phyloP scores from a whole-genome alignment of 1,139 yeast species.

The Pichia sp. region DNA sequence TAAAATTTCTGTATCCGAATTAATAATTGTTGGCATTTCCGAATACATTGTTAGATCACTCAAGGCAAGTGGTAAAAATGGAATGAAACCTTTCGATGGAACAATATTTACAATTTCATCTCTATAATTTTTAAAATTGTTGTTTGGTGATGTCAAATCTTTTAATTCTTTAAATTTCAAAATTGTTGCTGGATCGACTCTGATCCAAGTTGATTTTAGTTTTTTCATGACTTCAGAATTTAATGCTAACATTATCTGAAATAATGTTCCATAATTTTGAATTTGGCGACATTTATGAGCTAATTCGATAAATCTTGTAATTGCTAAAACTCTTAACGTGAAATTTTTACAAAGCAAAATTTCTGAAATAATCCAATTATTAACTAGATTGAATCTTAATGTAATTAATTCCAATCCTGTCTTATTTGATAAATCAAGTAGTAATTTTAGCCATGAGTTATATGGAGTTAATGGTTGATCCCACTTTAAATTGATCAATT shows the following conservation, averaged over 20 bases:
- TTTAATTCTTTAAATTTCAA: slow-evolving; percentile 48
- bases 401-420: slow-evolving; percentile 82
- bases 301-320: slow-evolving; percentile 76
- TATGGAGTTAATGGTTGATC: slow-evolving; percentile 59
- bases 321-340: slow-evolving; percentile 55
- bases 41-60: slow-evolving; percentile 80
- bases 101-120: slow-evolving; percentile 53
- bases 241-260: slow-evolving; percentile 81
- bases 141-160: slow-evolving; percentile 56
- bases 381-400: slow-evolving; percentile 80
- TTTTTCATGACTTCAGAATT: slow-evolving; percentile 63
- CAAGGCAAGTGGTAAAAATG: slow-evolving; percentile 80
- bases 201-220: slow-evolving; percentile 69
- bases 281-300: slow-evolving; percentile 66
- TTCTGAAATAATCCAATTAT: slow-evolving; percentile 91
- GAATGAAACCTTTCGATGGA: slow-evolving; percentile 69
- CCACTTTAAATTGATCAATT: slow-evolving; percentile 74
- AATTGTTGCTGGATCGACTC: slow-evolving; percentile 44
- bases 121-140: slow-evolving; percentile 62
- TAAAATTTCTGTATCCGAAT: slow-evolving; percentile 14
- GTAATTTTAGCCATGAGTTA: slow-evolving; percentile 80
- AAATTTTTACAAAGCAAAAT: slow-evolving; percentile 60
- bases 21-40: slow-evolving; percentile 51
- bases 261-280: slow-evolving; percentile 80
- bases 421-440: slow-evolving; percentile 38